These are phyloP conservation scores for Chloromonas sp. DNA, from an alignment of 163 green algal species.

Conservation along the genomic window DNA sequence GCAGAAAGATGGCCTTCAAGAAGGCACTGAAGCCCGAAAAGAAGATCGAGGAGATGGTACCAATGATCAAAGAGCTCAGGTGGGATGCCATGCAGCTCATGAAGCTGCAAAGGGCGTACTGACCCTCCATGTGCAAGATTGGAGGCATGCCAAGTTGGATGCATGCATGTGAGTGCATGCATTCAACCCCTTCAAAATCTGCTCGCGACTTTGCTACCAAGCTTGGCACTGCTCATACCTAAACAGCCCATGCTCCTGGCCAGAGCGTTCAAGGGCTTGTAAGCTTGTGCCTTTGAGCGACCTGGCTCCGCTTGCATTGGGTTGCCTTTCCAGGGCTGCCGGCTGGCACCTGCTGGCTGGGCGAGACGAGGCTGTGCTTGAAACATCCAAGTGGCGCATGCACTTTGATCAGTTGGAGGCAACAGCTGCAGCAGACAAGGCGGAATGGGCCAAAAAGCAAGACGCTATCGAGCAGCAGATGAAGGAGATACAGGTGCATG, in stretches of 20 bases:
- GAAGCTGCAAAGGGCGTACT: not conserved
- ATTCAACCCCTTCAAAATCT: not conserved
- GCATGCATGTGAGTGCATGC: not conserved
- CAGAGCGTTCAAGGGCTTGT: no score
- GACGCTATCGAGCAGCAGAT: slow-evolving; percentile 26
- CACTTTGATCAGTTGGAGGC: slow-evolving; percentile 28
- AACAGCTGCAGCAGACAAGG: slow-evolving; percentile 17
- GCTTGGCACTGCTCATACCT: no score
- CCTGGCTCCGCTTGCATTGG: no score
- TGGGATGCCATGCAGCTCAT: slow-evolving; percentile 4
- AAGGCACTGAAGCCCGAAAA: slow-evolving; percentile 45
- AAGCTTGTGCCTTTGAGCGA: no score
- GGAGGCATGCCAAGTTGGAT: not conserved
- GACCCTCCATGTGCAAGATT: not conserved
- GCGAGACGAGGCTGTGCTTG: slow-evolving; percentile 22
- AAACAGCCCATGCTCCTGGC: no score
- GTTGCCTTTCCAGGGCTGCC: slow-evolving; percentile 25
- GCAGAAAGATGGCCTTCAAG: slow-evolving; percentile 39
- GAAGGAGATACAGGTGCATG: slow-evolving; percentile 39
- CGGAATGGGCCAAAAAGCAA: slow-evolving; percentile 18
- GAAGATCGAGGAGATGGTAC: slow-evolving; percentile 54
- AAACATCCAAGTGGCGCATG: slow-evolving; percentile 34
- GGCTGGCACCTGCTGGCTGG: slow-evolving; percentile 29
- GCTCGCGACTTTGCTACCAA: not conserved
- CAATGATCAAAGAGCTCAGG: slow-evolving; percentile 55